Evolutionary conservation across 2,329 filamentous ascomycete genomes (phyloP).

Genomic region (Botrytis fragariae): DNA sequence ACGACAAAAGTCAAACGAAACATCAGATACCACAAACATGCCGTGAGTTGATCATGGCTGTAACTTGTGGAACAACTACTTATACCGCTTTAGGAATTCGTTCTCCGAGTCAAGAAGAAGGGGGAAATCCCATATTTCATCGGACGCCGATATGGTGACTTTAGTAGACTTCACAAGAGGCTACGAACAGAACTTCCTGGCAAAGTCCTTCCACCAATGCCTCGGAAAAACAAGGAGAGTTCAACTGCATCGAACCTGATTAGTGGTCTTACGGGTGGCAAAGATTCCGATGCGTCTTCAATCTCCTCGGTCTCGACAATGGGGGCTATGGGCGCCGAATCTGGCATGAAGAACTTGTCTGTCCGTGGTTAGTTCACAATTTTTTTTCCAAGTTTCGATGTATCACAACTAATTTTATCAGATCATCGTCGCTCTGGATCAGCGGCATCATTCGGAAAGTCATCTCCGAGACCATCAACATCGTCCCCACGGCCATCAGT

Average conservation of each 20-base stretch:
- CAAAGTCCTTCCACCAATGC: constrained; percentile 80
- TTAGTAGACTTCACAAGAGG: constrained; percentile 73
- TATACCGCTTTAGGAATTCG: constrained; percentile 64
- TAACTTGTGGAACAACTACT: constrained; percentile 12
- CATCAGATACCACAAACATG: constrained; percentile 86
- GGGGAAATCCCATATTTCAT: constrained; percentile 76
- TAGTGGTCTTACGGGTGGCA: constrained; percentile 50
- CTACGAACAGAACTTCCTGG: constrained; percentile 84
- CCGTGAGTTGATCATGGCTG: constrained; percentile 54
- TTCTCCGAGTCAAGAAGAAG: constrained; percentile 79
- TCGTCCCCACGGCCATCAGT: constrained; percentile 20
- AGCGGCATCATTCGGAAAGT: constrained; percentile 20
- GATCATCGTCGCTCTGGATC: constrained; percentile 26
- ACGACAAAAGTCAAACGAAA: constrained; percentile 79
- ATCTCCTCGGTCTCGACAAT: constrained; percentile 53
- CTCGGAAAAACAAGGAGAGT: constrained; percentile 86
- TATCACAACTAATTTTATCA: constrained; percentile 19
- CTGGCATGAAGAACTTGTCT: constrained; percentile 40
- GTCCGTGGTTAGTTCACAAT: constrained; percentile 42
- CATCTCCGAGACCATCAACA: constrained; percentile 14
- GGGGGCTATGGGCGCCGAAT: constrained; percentile 25
- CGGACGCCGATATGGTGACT: constrained; percentile 85
- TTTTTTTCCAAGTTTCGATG: not conserved
- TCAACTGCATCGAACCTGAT: constrained; percentile 62
- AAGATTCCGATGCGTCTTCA: constrained; percentile 71